phyloP scores from a whole-genome alignment of 164 flowering plant species.

The Stephania cephalantha region DNA sequence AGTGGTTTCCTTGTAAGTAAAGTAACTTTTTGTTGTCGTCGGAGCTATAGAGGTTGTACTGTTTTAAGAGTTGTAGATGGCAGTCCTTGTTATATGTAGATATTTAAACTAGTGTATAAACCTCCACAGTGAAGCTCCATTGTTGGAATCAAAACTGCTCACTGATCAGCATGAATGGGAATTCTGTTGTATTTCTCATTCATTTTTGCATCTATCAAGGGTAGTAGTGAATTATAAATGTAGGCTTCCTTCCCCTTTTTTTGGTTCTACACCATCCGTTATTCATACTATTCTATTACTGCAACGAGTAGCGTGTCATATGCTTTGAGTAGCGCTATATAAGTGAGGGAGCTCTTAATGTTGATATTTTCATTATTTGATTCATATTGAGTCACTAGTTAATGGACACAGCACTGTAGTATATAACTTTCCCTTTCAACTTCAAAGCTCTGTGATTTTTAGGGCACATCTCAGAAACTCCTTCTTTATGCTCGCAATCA shows the following conservation, averaged over 20 bases:
- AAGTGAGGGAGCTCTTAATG: too few relatives aligned
- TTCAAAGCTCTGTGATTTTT: neutral
- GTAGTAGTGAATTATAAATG: too few relatives aligned
- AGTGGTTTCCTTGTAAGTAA: conserved; percentile 34
- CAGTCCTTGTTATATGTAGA: conserved; percentile 29
- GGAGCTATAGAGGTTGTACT: conserved; percentile 19
- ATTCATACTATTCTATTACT: too few relatives aligned
- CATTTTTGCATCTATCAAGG: neutral
- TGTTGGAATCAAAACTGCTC: conserved; percentile 24
- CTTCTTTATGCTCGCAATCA: conserved; percentile 15
- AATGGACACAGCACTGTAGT: too few relatives aligned
- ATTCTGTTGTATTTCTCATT: neutral
- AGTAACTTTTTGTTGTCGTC: conserved; percentile 12
- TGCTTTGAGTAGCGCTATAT: too few relatives aligned
- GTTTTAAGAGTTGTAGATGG: neutral
- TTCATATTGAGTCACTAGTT: too few relatives aligned
- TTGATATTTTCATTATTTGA: too few relatives aligned
- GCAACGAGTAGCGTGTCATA: too few relatives aligned
- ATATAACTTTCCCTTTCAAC: too few relatives aligned
- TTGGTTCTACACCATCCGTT: too few relatives aligned
- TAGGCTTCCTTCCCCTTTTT: too few relatives aligned
- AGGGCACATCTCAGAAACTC: neutral
- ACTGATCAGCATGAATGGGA: conserved; percentile 8
- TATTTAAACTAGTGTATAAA: conserved; percentile 21
- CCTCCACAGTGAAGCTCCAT: conserved; percentile 11